Evolutionary conservation across 495 filamentous ascomycete genomes (phyloP), one percentile per base, ranked within the genome.

Genomic region (Hypoxylon crocopeplum): DNA sequence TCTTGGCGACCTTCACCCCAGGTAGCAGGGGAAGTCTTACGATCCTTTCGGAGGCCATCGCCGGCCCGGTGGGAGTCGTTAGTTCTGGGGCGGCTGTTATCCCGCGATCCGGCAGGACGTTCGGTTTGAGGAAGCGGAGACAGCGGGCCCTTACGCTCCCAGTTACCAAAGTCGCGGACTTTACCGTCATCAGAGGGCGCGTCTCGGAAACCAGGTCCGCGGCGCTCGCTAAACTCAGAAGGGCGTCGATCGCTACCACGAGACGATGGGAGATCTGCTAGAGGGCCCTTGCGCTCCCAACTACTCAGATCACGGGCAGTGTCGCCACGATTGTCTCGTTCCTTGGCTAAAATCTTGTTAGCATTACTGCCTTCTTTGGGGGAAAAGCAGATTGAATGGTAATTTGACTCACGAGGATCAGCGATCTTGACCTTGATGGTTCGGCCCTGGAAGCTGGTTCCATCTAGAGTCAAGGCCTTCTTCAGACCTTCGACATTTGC

Each of bases 61-160:
- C 67, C n/a, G n/a, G n/a, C 66, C 2, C 74, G 75, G 42, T 68
- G 69, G 69, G 56, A 84, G 83, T 93, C 90, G 49, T 82, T 83
- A 71, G 78, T 84, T 55, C 83, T 77, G 48, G 87, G 82, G 34
- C 90, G 87, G 48, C 89, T 87, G 40, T 84, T 86, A 62, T 91
- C 89, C 49, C 88, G 78, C 42, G 77, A 77, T 53, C 74, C 76
- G 19, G 77, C 69, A 10, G 77, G 69, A 32, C 79, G 82, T 57
- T 87, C 81, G 30, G 80, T 69, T 24, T 72, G 72, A 11, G 88
- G 72, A 16, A 82, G 72, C 7, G 93, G 90, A 34, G 93, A 89
- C 37, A 97, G 82, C 21, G 95, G 94, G 17, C 94, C 95, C 67
- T 92, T 93, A 49, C 94, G 89, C 73, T 97, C 93, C 94, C 94